Base-by-base conservation (phyloP, 441 rosid genomes). In the Manihot esculenta region DNA sequence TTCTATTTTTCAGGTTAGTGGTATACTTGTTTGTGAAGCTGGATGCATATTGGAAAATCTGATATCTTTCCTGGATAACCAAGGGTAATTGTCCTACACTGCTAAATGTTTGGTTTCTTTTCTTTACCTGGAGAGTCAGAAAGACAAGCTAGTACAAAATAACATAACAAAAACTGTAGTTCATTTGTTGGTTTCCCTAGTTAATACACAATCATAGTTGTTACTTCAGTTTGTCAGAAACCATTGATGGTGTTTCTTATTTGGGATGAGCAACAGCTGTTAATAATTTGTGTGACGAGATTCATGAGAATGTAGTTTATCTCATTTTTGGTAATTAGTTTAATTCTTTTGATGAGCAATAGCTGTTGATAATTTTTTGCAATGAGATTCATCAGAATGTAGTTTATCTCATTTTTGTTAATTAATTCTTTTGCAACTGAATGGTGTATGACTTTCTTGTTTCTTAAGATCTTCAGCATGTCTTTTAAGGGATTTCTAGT, bases 11-110 rank as follows among this genome's bases (percentile, higher is more conserved):
- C 89, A 90, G 96, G 91, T 89, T 72, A 88, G 91, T 64, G 98
- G 99, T 30, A 78, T 92, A 77, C 83, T 95, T 79, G 97, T 92
- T 69, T 88, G 94, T 83, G 98, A 92, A 84, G 99, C 98, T 53
- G 99, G 98, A 74, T 92, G 99, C 87, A 95, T 95, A 80, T 81
- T 92, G 85, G 96, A 92, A 88, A 91, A 89, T 79, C 78, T 95
- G 74, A 79, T 83, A 60, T 81, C 91, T 68, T 89, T 86, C 79
- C 82, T 94, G 57, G 99, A 92, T 78, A 75, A 80, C 70, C 84
- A 85, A 81, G 96, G 99, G 97, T 92, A 87, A 77, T 66, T 68
- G 44, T 67, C 74, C 68, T 50, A 30, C 35, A 30, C 4, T 2
- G 35, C 35, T 4, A 24, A 12, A 45, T 42, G 20, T 30, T 38